Base-by-base conservation (phyloP, 495 filamentous ascomycete species). In the Annulohypoxylon moriforme region DNA sequence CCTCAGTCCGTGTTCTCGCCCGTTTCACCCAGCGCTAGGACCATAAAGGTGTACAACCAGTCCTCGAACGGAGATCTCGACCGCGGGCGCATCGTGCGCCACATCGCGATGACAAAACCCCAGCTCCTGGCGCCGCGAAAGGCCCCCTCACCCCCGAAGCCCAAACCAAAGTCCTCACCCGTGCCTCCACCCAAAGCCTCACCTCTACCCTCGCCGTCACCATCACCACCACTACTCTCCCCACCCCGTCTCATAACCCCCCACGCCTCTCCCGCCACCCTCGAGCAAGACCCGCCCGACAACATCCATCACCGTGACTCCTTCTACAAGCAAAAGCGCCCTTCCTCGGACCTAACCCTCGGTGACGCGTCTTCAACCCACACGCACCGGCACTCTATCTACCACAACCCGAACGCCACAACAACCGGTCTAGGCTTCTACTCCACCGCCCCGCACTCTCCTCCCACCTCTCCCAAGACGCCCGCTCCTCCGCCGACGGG, bases 11-110 rank as follows among this genome's bases (percentile, higher is more conserved):
- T 25, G 4, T 50, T 14, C 20, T 47, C 53, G 7, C 46, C 66
- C 0, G 20, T 52, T 0, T 63, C 66, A 1, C 61, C 71, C 0
- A 31, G 47, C 16, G 33, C 66, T 2, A 18, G 29, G 18, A 63
- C 61, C 4, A 66, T 63, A 16, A 56, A 66, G 18, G 62, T 53
- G 8, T 69, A 44, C 33, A 52, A 27, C 40, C 25, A 18, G 4
- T 20, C n/a, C 16, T 9, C 40, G 40, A 20, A 20, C 1, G 40
- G 9, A 11, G 47, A 4, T 7, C 5, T 58, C 11, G 47, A 65
- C 27, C 60, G 65, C 5, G 60, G 61, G n/a, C 56, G 34, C 29
- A 66, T 68, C 42, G n/a, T 61, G 31, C 55, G 60, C 16, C 56
- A 52, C 33, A 25, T 27, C 16, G 34, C 34, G 27, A n/a, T 38